Base-by-base conservation (phyloP, 192 early-diverging fungal species). In the Coemansia nantahalensis region DNA sequence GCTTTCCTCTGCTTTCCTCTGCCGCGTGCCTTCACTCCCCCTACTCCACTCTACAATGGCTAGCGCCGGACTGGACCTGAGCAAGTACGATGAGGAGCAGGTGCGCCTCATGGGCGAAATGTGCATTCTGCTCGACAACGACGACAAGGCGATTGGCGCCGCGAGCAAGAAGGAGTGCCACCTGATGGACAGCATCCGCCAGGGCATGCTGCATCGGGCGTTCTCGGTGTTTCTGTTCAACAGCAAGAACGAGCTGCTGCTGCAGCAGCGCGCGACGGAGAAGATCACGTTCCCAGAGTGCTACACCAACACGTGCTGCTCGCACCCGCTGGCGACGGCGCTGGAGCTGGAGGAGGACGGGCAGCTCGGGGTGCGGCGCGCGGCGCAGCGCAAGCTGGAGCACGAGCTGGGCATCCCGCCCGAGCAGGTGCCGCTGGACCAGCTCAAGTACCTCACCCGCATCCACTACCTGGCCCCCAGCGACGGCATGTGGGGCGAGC, bases 301-400 rank as follows among this genome's bases (percentile, higher is more conserved):
- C 78, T 99, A 80, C 74, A 99, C 96, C 51, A 99, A 99, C 79
- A 97, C 96, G 6, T 99, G 96, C 77, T 99, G 96, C 77, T 94
- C 92, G 22, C 96, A 99, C 63, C 96, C 96, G 14, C 82, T 99
- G 51, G 87, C 88, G 59, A 81, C 67, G 15, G 56, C 81, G 9
- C 71, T 79, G 10, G 96, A 96, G 68, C 73, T 95, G 42, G 84
- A 61, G 83, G 91, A 93, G 62, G 59, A 74, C 36, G 81, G 83
- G 15, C 92, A 92, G 67, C 63, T 86, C 52, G 94, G 92, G 38
- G 94, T 88, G 26, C 80, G 89, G 45, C 77, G 83, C 11, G 96
- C 96, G 23, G 96, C 93, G 39, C 86, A 89, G 69, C 80, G 96
- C 40, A 98, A 98, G 73, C 77, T 98, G 43, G 83, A 90, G 45